Base-by-base conservation (phyloP, 2,329 filamentous ascomycete species). In the Emergomyces pasteurianus region DNA sequence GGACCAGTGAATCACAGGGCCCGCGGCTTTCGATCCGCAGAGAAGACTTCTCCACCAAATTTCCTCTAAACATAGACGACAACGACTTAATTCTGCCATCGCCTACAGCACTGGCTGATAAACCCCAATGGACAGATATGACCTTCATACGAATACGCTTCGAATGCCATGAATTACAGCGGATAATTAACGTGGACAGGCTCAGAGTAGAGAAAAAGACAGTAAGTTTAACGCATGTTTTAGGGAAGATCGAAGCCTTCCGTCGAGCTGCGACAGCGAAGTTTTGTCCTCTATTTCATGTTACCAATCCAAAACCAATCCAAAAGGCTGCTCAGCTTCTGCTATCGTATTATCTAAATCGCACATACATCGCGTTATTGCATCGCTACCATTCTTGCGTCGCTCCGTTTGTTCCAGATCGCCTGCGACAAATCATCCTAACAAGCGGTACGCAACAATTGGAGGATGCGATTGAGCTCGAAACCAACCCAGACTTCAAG, bases 1-100 rank as follows among this genome's bases (percentile, higher is more conserved):
- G 87, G 46, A 90, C 87, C 0, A 88, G 84, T 67, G 88, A 91
- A 72, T 83, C 85, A 1, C 87, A 89, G 63, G 88, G 87, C 0
- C 88, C 88, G 9, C 80, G 85, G 28, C 86, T 86, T 0, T 81
- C 83, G 58, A 89, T 91, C 59, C 81, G 86, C n/a, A 78, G 81
- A 46, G 87, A 89, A 26, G 87, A 91, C 67, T 91, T 86, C 70
- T 87, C 90, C 66, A 90, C 88, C 0, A 83, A 82, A 63, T 79
- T 90, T 31, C 88, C 88, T 0, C 74, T 87, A 12, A 90, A 90
- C 69, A 81, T 87, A 62, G 80, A 89, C 63, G 88, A 90, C 64
- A 74, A 77, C 1, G 83, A 87, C 58, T 76, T 90, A n/a, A 65
- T 72, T 58, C 77, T 71, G 54, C 65, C 73, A 6, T 74, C 75